phyloP scores from a whole-genome alignment of 768 basidiomycete species.

The Mycena alexandri region DNA sequence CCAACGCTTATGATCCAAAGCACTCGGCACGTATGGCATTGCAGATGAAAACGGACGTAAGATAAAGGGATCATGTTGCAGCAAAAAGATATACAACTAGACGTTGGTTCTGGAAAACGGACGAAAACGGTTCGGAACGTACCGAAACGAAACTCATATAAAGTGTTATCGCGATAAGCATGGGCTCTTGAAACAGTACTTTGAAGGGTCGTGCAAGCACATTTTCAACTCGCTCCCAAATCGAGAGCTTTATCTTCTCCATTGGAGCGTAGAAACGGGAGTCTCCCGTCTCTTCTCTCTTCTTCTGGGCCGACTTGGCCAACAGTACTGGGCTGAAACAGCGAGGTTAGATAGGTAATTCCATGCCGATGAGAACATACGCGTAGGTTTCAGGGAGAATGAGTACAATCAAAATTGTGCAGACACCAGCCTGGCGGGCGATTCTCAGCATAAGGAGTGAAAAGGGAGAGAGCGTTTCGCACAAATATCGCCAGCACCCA shows the following conservation, averaged over 20 bases:
- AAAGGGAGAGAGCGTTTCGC: constrained; percentile 39
- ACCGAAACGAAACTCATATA: constrained; percentile 68
- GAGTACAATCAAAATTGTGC: constrained; percentile 62
- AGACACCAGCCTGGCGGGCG: constrained; percentile 57
- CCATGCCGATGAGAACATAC: constrained; percentile 46
- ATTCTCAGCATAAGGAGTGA: background rate
- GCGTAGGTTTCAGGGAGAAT: constrained; percentile 78
- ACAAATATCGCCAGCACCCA: constrained; percentile 73
- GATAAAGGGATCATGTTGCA: background rate
- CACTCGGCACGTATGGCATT: no score
- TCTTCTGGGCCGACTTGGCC: constrained; percentile 61
- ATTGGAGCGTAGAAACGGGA: constrained; percentile 64
- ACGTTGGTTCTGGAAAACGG: no score
- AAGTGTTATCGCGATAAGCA: constrained; percentile 3
- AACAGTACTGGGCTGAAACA: constrained; percentile 65
- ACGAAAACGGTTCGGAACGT: constrained; percentile 48
- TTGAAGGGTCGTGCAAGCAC: constrained; percentile 71
- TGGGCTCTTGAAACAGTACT: constrained; percentile 59
- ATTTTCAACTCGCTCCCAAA: constrained; percentile 57
- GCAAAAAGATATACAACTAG: no score
- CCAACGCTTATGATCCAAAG: no score
- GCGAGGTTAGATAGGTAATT: background rate
- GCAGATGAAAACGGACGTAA: no score
- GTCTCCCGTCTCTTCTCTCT: constrained; percentile 67
- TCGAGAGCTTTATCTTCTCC: constrained; percentile 55